Evolutionary conservation across 1,284 basidiomycete genomes (phyloP).

Genomic region (Cryptococcus sp.): DNA sequence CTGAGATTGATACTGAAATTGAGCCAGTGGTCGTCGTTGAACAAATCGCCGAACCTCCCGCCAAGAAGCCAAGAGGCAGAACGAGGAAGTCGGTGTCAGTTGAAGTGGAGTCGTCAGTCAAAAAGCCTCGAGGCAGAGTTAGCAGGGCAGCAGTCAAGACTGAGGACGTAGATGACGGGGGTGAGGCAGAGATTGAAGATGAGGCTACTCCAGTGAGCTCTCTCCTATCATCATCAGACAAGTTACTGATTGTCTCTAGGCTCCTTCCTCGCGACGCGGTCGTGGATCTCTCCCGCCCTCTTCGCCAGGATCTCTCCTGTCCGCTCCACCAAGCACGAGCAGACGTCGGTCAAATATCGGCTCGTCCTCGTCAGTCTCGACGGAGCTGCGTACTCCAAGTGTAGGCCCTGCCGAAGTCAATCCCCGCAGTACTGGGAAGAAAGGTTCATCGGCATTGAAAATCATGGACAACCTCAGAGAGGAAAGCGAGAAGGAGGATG

Average conservation of each 20-base stretch:
- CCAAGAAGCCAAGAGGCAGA: constrained; percentile 18
- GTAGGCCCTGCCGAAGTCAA: constrained; percentile 9
- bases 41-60: constrained; percentile 16
- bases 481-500: constrained; percentile 67
- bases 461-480: constrained; percentile 57
- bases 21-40: constrained; percentile 4
- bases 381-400: constrained; percentile 16
- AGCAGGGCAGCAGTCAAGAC: constrained; percentile 8
- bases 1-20: not conserved
- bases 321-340: constrained; percentile 2
- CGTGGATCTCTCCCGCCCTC: constrained; percentile 12
- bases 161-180: constrained; percentile 18
- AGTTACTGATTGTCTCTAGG: constrained; percentile 4
- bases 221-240: not conserved
- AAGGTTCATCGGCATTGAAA: constrained; percentile 12
- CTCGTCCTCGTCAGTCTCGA: constrained; percentile 10
- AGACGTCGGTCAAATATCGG: constrained; percentile 8
- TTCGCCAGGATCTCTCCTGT: constrained; percentile 1
- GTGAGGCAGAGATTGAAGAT: constrained; percentile 15
- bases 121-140: constrained; percentile 12
- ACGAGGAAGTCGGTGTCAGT: constrained; percentile 10
- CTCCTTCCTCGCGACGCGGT: constrained; percentile 11
- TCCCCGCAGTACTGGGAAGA: constrained; percentile 13
- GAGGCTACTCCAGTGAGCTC: constrained; percentile 16
- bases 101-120: constrained; percentile 4